phyloP scores from a whole-genome alignment of 2,329 filamentous ascomycete species.

The Bipolaris gigantea region DNA sequence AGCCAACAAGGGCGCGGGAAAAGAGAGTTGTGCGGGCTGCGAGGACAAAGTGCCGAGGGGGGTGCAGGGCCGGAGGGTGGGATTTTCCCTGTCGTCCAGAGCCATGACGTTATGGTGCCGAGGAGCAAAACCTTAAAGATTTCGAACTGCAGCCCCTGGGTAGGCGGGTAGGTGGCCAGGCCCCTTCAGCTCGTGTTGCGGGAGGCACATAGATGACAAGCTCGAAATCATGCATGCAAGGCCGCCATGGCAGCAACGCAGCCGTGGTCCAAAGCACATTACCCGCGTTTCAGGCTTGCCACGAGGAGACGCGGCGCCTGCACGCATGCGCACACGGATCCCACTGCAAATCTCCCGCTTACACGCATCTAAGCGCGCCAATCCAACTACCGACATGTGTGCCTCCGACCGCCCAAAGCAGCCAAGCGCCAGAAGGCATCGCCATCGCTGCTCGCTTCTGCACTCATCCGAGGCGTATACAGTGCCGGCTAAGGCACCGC shows the following conservation, averaged over 20 bases:
- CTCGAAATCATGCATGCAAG: slow-evolving; percentile 1
- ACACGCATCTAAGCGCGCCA: slow-evolving; percentile 9
- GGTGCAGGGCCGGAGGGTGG: not conserved
- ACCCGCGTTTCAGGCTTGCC: slow-evolving; percentile 15
- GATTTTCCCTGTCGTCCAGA: not conserved
- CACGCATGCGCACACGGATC: too few species aligned
- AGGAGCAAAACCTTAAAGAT: slow-evolving; percentile 1
- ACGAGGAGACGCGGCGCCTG: slow-evolving; percentile 12
- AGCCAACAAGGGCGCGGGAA: not conserved
- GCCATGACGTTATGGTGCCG: not conserved
- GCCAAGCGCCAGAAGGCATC: too few species aligned
- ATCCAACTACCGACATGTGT: not conserved
- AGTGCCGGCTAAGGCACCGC: not conserved
- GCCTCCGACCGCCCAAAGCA: not conserved
- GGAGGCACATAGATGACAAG: not conserved
- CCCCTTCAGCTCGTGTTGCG: not conserved
- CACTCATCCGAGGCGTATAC: not conserved
- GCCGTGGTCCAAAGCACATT: slow-evolving; percentile 3
- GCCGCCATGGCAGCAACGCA: slow-evolving; percentile 4
- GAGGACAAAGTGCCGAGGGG: not conserved
- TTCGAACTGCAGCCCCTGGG: not conserved
- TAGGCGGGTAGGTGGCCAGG: not conserved
- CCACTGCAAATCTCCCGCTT: slow-evolving; percentile 20
- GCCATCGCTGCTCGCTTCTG: not conserved
- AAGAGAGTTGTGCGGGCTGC: not conserved